Base-by-base conservation (phyloP, 2,329 filamentous ascomycete species). In the Zymoseptoria ardabiliae region DNA sequence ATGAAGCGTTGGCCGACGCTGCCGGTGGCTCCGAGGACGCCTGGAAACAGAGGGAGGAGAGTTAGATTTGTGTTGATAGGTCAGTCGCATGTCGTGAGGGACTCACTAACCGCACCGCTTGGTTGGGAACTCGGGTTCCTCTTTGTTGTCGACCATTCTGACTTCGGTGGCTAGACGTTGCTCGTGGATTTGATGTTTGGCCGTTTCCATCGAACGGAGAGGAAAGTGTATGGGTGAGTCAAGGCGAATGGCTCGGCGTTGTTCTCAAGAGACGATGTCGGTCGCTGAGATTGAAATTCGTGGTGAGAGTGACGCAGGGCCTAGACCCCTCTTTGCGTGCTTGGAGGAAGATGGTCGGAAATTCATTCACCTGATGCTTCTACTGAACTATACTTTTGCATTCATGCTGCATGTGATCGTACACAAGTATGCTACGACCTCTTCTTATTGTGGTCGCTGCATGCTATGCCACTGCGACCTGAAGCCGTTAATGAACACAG, bases 1-100 rank as follows among this genome's bases (percentile, higher is more conserved):
- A 97, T 94, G 76, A 97, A 97, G 70, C 94, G 87, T 77, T 96
- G 91, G 69, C 93, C 93, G 13, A 97, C 93, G 41, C 91, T 95
- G 72, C 94, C 94, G 30, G 93, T 97, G 76, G 88, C 90, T 69
- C 93, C 92, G 58, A 97, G 84, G 59, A 97, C 91, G 63, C 77
- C 78, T 81, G 63, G 49, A 55, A 41, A 56, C 23, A 13, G 19
- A 10, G 45, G 30, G 52, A 35, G 21, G 73, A 84, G 84, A 51
- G 50, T 21, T 58, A 49, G 25, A 87, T 52, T 41, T 54, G 28
- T n/a, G n/a, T n/a, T n/a, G n/a, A n/a, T n/a, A n/a, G n/a, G n/a
- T n/a, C n/a, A n/a, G n/a, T n/a, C n/a, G n/a, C n/a, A n/a, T n/a
- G n/a, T n/a, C n/a, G n/a, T n/a, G n/a, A n/a, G 63, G 55, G 63